phyloP scores from a whole-genome alignment of 1,139 yeast species.

The Magnusiomyces clavatus region DNA sequence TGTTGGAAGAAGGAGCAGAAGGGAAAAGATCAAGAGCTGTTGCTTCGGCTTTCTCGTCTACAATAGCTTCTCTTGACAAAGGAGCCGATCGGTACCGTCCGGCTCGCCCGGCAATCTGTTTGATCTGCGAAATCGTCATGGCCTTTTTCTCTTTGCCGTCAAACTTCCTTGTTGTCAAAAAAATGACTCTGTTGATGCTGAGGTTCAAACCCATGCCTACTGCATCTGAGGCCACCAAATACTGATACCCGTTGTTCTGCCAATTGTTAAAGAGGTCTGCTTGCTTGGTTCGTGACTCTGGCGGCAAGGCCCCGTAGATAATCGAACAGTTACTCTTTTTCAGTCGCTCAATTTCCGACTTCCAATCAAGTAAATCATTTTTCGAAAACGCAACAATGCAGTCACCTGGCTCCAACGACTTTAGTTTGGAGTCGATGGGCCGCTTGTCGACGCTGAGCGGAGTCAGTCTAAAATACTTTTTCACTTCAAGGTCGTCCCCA shows the following conservation, averaged over 20 bases:
- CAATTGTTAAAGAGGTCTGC: constrained; percentile 64
- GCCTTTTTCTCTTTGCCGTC: constrained; percentile 48
- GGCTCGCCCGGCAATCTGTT: constrained; percentile 96
- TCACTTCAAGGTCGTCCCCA: constrained; percentile 70
- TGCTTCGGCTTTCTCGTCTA: no score
- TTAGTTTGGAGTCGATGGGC: constrained; percentile 30
- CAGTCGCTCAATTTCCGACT: constrained; percentile 19
- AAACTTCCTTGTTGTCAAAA: constrained; percentile 59
- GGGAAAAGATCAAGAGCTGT: no score
- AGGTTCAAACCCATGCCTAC: constrained; percentile 95
- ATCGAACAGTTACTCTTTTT: constrained; percentile 65
- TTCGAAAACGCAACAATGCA: constrained; percentile 87
- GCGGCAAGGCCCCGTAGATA: constrained; percentile 92
- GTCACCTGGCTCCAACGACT: constrained; percentile 55
- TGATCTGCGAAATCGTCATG: constrained; percentile 49
- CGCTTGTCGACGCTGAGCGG: constrained; percentile 49
- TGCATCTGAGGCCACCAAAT: constrained; percentile 91
- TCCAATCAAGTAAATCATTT: constrained; percentile 26
- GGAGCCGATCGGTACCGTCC: constrained; percentile 54
- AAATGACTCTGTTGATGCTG: constrained; percentile 71
- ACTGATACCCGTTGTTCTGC: constrained; percentile 54
- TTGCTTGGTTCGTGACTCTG: constrained; percentile 84
- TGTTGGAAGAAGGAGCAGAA: no score
- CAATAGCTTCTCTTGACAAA: no score
- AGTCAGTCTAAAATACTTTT: constrained; percentile 68